Base-by-base conservation (phyloP, 768 basidiomycete species). In the Panaeolus cyanescens region DNA sequence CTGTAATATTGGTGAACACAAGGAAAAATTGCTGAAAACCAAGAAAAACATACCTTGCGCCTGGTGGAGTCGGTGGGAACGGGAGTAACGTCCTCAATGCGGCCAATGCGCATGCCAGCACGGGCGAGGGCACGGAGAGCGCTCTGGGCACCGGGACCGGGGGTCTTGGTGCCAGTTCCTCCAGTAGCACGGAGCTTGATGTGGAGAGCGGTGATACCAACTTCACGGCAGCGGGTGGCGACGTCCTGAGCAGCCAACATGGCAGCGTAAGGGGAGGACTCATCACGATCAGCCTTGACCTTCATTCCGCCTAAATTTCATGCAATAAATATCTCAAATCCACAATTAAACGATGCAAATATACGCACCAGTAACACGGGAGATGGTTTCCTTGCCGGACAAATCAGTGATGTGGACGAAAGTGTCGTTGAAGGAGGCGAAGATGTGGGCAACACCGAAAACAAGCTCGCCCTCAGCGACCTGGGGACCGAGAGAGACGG, bases 211-310 rank as follows among this genome's bases (percentile, higher is more conserved):
- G 93, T 98, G 79, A 99, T 91, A 59, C 97, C 97, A 69, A 99
- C 93, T 81, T 99, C 97, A 74, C 93, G 92, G 91, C 97, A 99
- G 68, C 96, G 93, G 56, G 83, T 76, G 61, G 96, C 96, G 67
- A 95, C 95, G 70, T 99, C 96, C 82, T 99, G 96, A 40, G 96
- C 95, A 59, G 96, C 96, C 76, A 99, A 83, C 96, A 97, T 96
- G 75, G 96, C 95, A 56, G 95, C 94, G 74, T 97, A 93, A 17
- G 93, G 93, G 22, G 96, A 98, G 39, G 95, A 98, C 81, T 99
- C 97, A 81, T 99, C 97, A 79, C 97, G 92, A 80, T 99, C 97
- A 12, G 96, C 97, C 84, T 99, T 99, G 80, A 99, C 97, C 84
- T 99, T 99, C 97, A 99, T 99, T 63, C 97, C 97, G 76, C 94